Conservation (phyloP, 208 protist species). For the Leishmania guyanensis region DNA sequence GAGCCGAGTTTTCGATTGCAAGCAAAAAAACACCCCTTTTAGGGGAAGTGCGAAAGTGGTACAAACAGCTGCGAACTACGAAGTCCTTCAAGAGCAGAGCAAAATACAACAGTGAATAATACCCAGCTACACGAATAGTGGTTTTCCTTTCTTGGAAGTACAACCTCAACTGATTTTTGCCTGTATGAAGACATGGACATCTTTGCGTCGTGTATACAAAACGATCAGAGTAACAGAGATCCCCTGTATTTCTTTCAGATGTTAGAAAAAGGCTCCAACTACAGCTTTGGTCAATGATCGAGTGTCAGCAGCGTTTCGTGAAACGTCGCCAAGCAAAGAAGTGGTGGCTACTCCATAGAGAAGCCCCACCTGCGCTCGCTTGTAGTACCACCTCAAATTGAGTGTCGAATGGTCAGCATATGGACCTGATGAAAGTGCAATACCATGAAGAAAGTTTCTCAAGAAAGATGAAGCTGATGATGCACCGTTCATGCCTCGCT, state of each 20-base stretch:
- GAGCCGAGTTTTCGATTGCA: neutral
- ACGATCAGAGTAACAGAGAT: neutral
- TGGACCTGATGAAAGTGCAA: conserved; percentile 75
- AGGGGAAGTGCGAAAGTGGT: neutral
- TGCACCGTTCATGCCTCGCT: neutral
- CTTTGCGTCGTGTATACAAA: neutral
- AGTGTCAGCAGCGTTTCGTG: conserved; percentile 46
- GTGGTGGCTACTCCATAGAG: conserved; percentile 56
- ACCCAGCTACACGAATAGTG: neutral
- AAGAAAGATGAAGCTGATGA: conserved; percentile 41
- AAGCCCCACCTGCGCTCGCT: conserved; percentile 46
- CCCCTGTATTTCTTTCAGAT: neutral
- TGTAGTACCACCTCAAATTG: conserved; percentile 54
- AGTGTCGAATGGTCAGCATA: conserved; percentile 38
- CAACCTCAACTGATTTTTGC: neutral
- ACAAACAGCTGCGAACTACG: neutral
- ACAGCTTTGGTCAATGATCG: conserved; percentile 36
- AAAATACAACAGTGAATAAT: neutral
- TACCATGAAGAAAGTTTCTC: conserved; percentile 46
- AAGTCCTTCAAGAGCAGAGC: neutral
- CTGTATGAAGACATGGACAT: neutral
- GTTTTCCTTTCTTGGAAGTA: neutral
- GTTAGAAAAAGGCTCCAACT: conserved; percentile 36
- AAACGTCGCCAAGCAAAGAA: conserved; percentile 73
- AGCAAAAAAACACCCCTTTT: neutral